Base-by-base conservation (phyloP, 495 filamentous ascomycete species). In the Lasiosphaeria ovina region DNA sequence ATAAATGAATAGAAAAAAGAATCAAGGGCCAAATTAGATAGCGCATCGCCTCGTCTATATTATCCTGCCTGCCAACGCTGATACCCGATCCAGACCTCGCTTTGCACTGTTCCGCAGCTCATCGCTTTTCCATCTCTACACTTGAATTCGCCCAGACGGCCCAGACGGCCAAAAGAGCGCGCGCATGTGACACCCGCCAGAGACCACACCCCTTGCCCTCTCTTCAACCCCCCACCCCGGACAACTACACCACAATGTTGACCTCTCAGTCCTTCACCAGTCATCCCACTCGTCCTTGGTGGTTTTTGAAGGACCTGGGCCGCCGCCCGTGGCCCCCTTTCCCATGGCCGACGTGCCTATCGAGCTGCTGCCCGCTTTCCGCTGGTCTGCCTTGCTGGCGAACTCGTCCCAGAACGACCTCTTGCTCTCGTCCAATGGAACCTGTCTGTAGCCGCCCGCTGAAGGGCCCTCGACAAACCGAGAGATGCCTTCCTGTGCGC, bases 351-450 rank as follows among this genome's bases (percentile, higher is more conserved):
- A 77, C 33, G 89, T 91, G 24, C 90, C 90, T 64, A 92, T 85
- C n/a, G 86, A 72, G 69, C 64, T 80, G 52, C 65, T 65, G 57
- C 64, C 67, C 17, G 61, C 71, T 24, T 71, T 74, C 38, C 70
- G 68, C 38, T 78, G 75, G 57, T 82, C 76, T 3, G 84, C 81
- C 32, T 79, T 72, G 40, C 71, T 74, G 0, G 85, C 83, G 59
- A 93, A 83, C 31, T 85, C 83, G 74, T 98, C 95, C 95, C 94
- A 98, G 74, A 98, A 98, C 44, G 90, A 89, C 63, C 87, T 85
- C 72, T 87, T 89, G 82, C 66, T 89, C 82, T 81, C 76, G 66
- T 83, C 77, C 36, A 74, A 69, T 10, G 76, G 76, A 35, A 71
- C 66, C 38, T 71, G 64, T 10, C 59, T 60, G 51, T 72, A 71